Base-by-base conservation (phyloP, 148 eudicot genomes). In the Persicaria tinctoria region DNA sequence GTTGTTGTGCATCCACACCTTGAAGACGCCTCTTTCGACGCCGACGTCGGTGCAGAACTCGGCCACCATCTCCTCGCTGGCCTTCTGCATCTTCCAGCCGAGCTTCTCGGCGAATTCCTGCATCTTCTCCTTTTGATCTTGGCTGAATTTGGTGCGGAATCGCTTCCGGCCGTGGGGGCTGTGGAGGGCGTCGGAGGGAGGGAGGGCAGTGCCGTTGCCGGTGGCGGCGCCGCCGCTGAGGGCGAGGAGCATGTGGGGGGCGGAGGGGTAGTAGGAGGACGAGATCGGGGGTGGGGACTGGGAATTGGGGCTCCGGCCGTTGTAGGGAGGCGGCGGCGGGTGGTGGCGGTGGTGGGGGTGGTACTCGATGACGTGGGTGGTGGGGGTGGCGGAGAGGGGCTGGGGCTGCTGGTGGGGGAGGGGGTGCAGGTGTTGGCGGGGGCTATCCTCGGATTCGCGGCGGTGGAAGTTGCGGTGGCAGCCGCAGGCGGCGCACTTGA, bases 401-500 rank as follows among this genome's bases (percentile, higher is more conserved):
- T 75, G 69, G 3, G 73, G 51, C 23, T 45, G 51, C 11, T 87
- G 91, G 3, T 88, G 86, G 80, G 87, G 85, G 80, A 87, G 88
- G 85, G 66, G 23, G 14, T 0, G 3, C 16, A 72, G 76, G 23
- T 59, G 38, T 0, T 73, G 72, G 6, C 13, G 18, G 71, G 3
- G n/a, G 57, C 13, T 9, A 1, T 80, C 83, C 0, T 87, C 89
- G 0, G 84, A 80, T 6, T 89, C 91, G 1, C 91, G 89, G 82
- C 91, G 87, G 83, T 91, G 93, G 86, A 91, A 91, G 66, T 89
- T 91, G 49, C 97, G 93, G 83, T 91, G 97, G 72, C 97, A 91
- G 8, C 90, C 87, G 45, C 97, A 91, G 0, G 93, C 97, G 46
- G 97, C 93, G 74, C 97, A 91, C 63, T 80, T 85, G 0, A 89